A percentile compares a stretch with the other conserved stretches of the same genome.
Conservation (phyloP, 1,284 basidiomycete species). For the Taiwanofungus camphoratus region DNA sequence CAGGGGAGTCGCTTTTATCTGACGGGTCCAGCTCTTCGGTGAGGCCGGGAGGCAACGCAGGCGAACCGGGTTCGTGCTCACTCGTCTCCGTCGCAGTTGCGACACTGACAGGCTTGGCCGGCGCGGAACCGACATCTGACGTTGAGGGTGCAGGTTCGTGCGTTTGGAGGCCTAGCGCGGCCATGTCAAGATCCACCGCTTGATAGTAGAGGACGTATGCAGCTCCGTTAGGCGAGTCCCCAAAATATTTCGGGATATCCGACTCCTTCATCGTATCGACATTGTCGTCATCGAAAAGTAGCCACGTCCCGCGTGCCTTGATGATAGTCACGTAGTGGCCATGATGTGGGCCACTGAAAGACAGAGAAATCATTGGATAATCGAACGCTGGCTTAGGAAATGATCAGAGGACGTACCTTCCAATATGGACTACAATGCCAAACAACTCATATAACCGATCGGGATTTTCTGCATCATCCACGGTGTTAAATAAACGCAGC, state of each 20-base stretch:
- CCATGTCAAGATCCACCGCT: slow-evolving; percentile 77
- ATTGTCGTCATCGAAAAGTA: slow-evolving; percentile 93
- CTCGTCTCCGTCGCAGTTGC: slow-evolving; percentile 7
- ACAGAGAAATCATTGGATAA: slow-evolving; percentile 1
- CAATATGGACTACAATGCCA: slow-evolving; percentile 96
- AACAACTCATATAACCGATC: slow-evolving; percentile 91
- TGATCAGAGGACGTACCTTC: slow-evolving; percentile 61
- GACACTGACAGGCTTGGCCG: slow-evolving; percentile 10
- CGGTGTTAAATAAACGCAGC: slow-evolving; percentile 93
- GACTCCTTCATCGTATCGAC: slow-evolving; percentile 84
- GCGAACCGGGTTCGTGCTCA: slow-evolving; percentile 18
- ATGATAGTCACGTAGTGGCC: slow-evolving; percentile 97
- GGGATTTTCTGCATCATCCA: slow-evolving; percentile 88
- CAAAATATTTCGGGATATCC: slow-evolving; percentile 93
- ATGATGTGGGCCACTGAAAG: slow-evolving; percentile 83
- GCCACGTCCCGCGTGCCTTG: slow-evolving; percentile 82
- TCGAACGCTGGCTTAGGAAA: background rate
- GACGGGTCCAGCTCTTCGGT: slow-evolving; percentile 31
- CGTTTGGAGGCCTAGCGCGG: slow-evolving; percentile 57
- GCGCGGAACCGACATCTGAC: slow-evolving; percentile 20
- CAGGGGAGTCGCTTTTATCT: slow-evolving; percentile 29
- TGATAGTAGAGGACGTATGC: slow-evolving; percentile 99
- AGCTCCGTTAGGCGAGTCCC: slow-evolving; percentile 83
- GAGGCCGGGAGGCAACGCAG: slow-evolving; percentile 50
- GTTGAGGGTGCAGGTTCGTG: slow-evolving; percentile 20